These are phyloP conservation scores for Exophiala xenobiotica DNA, from an alignment of 2,329 filamentous ascomycete species.

Conservation along the genomic window DNA sequence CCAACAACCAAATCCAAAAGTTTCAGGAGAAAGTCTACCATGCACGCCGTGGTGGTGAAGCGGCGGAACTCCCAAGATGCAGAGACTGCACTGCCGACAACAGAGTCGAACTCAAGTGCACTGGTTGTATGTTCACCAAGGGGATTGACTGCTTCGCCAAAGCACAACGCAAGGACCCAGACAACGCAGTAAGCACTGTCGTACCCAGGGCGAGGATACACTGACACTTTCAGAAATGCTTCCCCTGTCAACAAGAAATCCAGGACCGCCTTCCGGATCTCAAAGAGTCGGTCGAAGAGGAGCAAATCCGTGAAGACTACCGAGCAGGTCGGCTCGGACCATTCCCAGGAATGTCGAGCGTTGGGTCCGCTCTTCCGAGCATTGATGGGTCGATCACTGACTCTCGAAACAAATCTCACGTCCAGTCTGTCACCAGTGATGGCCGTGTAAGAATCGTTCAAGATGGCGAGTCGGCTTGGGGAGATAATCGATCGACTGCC, in stretches of 20 bases:
- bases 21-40: conserved; percentile 14
- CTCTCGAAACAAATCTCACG: not conserved
- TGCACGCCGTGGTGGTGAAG: conserved; percentile 20
- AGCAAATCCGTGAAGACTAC: conserved; percentile 30
- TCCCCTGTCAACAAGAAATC: conserved; percentile 38
- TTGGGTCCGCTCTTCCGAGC: conserved; percentile 14
- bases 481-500: not conserved
- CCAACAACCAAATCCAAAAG: conserved; percentile 48
- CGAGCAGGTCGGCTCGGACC: not conserved
- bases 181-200: conserved; percentile 43
- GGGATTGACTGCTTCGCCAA: conserved; percentile 52
- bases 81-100: conserved; percentile 45
- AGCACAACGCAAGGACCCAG: conserved; percentile 46
- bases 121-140: conserved; percentile 48
- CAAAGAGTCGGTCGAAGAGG: conserved; percentile 33
- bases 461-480: conserved; percentile 12
- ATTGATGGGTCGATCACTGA: conserved; percentile 3
- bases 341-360: conserved; percentile 6
- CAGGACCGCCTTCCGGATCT: conserved; percentile 35
- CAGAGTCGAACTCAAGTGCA: conserved; percentile 50
- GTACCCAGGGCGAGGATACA: not conserved
- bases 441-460: conserved; percentile 6
- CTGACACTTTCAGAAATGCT: conserved; percentile 41
- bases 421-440: not conserved
- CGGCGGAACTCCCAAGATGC: conserved; percentile 41